phyloP scores from a whole-genome alignment of 2,329 filamentous ascomycete species.

The Colletotrichum destructivum region DNA sequence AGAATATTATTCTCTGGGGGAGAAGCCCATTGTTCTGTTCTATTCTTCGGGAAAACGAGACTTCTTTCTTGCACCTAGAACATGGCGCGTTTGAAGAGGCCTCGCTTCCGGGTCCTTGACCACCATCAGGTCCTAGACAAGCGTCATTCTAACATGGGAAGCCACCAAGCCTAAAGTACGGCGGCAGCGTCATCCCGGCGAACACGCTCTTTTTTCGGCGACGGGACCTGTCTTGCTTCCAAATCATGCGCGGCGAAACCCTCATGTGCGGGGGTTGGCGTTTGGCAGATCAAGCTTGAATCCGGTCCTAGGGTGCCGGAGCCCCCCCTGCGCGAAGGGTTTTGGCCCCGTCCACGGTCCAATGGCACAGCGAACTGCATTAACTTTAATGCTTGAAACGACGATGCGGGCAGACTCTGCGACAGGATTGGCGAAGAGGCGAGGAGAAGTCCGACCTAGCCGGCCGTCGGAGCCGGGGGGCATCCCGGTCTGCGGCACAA shows the following conservation, averaged over 20 bases:
- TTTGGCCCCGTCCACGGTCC: constrained; percentile 6
- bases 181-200: constrained; percentile 16
- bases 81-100: constrained; percentile 27
- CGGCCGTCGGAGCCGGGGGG: constrained; percentile 21
- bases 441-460: constrained; percentile 23
- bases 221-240: constrained; percentile 7
- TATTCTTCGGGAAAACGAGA: constrained; percentile 30
- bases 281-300: constrained; percentile 24
- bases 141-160: constrained; percentile 12
- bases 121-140: not conserved
- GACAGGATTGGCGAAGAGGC: constrained; percentile 29
- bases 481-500: constrained; percentile 28
- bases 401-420: constrained; percentile 34
- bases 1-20: constrained; percentile 26
- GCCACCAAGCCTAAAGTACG: constrained; percentile 23
- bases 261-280: constrained; percentile 13
- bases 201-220: constrained; percentile 8
- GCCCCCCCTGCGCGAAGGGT: not conserved
- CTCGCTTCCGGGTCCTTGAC: constrained; percentile 16
- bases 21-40: constrained; percentile 26
- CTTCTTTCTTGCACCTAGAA: constrained; percentile 15
- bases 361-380: constrained; percentile 10
- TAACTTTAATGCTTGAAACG: constrained; percentile 39
- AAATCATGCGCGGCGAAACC: constrained; percentile 30
- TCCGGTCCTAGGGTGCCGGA: not conserved